Evolutionary conservation across 768 basidiomycete species (phyloP).

Genomic region (Mycena floridula): DNA sequence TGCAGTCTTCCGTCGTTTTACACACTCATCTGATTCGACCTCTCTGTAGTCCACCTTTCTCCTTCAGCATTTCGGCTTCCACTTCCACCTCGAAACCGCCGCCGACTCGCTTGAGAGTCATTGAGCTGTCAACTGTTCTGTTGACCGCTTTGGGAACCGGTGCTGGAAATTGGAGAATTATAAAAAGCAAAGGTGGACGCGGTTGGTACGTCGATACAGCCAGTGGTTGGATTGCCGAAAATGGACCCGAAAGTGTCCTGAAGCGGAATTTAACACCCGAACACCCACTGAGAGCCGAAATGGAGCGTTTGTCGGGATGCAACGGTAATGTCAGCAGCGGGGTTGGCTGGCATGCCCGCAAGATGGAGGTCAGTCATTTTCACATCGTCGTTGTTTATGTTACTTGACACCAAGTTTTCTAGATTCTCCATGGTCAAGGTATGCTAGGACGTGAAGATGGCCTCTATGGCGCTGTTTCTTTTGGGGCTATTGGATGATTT

Average conservation of each 20-base stretch:
- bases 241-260: constrained; percentile 36
- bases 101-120: constrained; percentile 74
- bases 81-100: constrained; percentile 31
- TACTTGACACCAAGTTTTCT: not conserved
- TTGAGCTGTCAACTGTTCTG: constrained; percentile 75
- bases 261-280: constrained; percentile 49
- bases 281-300: constrained; percentile 66
- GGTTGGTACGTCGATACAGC: constrained; percentile 95
- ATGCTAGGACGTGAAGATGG: constrained; percentile 92
- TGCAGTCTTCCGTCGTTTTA: constrained; percentile 70
- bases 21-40: constrained; percentile 77
- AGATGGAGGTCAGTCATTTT: constrained; percentile 80
- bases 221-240: constrained; percentile 67
- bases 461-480: constrained; percentile 89
- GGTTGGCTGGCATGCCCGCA: constrained; percentile 92
- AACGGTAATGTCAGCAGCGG: constrained; percentile 89
- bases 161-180: constrained; percentile 79
- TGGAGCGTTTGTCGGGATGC: constrained; percentile 68
- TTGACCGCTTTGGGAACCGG: constrained; percentile 72
- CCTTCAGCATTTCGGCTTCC: constrained; percentile 41
- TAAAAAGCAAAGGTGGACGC: constrained; percentile 88
- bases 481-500: constrained; percentile 82
- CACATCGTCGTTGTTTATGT: not conserved
- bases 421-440: constrained; percentile 85
- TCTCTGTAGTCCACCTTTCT: constrained; percentile 73